These are phyloP conservation scores for Camptophora hylomeconis DNA, from an alignment of 2,329 filamentous ascomycete species.

Conservation along the genomic window DNA sequence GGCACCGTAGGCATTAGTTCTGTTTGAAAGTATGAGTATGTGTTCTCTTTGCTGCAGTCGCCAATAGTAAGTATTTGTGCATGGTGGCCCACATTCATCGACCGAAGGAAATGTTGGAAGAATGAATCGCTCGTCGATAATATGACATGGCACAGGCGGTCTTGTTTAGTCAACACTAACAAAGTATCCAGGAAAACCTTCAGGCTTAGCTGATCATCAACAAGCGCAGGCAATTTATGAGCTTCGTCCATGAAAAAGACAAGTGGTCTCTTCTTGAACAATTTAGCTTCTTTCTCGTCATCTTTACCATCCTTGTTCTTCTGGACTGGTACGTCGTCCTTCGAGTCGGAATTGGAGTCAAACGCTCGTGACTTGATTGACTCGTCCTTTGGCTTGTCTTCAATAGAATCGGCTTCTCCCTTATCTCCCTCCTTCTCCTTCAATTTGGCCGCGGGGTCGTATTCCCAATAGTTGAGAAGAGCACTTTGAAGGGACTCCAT, in stretches of 20 bases:
- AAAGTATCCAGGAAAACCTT: constrained; percentile 6
- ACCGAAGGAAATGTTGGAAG: constrained; percentile 6
- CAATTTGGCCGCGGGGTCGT: constrained; percentile 3
- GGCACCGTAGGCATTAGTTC: constrained; percentile 2
- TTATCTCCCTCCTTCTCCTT: not conserved
- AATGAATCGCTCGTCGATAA: constrained; percentile 4
- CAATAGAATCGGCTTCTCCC: constrained; percentile 2
- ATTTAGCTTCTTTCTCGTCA: not conserved
- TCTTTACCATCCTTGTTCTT: not conserved
- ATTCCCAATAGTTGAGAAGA: constrained; percentile 5
- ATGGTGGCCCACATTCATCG: constrained; percentile 6
- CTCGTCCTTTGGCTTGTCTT: not conserved
- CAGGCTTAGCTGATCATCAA: constrained; percentile 3
- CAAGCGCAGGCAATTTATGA: constrained; percentile 4
- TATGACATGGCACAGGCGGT: constrained; percentile 5
- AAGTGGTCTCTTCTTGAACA: constrained; percentile 4
- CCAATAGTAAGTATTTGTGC: constrained; percentile 5
- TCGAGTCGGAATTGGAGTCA: not conserved
- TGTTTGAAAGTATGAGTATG: constrained; percentile 4
- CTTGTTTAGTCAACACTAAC: constrained; percentile 5
- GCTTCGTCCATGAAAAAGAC: constrained; percentile 6
- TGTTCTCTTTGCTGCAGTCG: constrained; percentile 2
- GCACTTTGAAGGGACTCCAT: constrained; percentile 6
- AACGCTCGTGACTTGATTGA: not conserved
- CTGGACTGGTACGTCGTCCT: not conserved